Conservation (phyloP, 2,329 filamentous ascomycete genomes). For the Chrysoporthe cubensis region DNA sequence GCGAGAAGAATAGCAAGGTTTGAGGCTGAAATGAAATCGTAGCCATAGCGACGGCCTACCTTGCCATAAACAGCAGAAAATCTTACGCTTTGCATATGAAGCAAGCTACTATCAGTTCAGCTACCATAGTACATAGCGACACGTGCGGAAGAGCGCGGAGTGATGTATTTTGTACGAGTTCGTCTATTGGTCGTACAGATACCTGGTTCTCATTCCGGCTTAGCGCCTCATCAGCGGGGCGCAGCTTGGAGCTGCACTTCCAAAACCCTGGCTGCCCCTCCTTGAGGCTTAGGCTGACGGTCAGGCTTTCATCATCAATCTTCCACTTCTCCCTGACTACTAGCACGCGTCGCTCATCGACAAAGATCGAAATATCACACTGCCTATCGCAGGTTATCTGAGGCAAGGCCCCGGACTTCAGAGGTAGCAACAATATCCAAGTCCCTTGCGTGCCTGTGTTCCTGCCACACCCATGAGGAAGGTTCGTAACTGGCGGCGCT, state of each 20-base stretch:
- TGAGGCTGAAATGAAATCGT: too few relatives aligned
- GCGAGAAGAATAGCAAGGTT: too few relatives aligned
- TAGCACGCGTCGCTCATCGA: not conserved
- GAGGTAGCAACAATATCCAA: not conserved
- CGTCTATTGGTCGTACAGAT: not conserved
- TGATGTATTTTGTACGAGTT: too few relatives aligned
- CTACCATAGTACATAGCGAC: too few relatives aligned
- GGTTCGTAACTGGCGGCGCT: conserved; percentile 19
- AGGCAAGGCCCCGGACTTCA: not conserved
- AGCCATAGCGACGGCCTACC: too few relatives aligned
- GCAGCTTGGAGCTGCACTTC: not conserved
- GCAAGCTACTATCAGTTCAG: too few relatives aligned
- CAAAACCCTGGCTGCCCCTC: not conserved
- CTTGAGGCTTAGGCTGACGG: not conserved
- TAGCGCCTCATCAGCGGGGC: not conserved
- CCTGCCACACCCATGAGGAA: conserved; percentile 20
- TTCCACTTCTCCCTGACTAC: not conserved
- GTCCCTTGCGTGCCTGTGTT: not conserved
- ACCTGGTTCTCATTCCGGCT: not conserved
- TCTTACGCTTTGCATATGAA: too few relatives aligned
- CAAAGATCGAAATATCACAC: not conserved
- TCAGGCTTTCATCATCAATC: not conserved
- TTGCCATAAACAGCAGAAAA: too few relatives aligned
- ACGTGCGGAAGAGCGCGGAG: too few relatives aligned
- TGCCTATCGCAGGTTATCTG: not conserved